Conservation (phyloP, 2,329 filamentous ascomycete genomes). For the Hymenoscyphus scutula region DNA sequence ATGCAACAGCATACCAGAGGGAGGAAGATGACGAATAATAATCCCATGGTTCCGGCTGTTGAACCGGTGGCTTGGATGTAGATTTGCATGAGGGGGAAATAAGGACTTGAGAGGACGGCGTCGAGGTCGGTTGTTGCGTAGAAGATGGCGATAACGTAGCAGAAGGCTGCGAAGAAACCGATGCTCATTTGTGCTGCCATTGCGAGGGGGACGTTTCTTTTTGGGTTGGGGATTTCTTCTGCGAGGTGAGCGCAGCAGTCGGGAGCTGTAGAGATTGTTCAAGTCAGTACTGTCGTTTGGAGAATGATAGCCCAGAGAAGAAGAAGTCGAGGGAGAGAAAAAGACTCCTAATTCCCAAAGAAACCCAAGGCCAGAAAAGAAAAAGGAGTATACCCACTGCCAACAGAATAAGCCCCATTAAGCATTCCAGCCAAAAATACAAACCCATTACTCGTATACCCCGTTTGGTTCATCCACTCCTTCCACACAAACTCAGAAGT, state of each 20-base stretch:
- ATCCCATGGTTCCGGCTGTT: constrained; percentile 48
- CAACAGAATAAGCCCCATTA: constrained; percentile 68
- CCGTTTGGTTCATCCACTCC: constrained; percentile 45
- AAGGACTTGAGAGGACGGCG: constrained; percentile 48
- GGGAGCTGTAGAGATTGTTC: too few relatives aligned
- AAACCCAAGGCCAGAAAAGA: too few relatives aligned
- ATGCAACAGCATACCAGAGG: constrained; percentile 51
- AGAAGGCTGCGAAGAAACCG: constrained; percentile 51
- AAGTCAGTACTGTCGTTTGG: too few relatives aligned
- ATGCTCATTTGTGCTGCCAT: constrained; percentile 50
- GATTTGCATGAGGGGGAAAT: constrained; percentile 65
- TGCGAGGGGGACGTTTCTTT: constrained; percentile 52
- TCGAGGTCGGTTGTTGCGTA: constrained; percentile 57
- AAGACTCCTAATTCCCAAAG: too few relatives aligned
- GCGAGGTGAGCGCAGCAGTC: constrained; percentile 64
- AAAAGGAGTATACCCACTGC: too few relatives aligned
- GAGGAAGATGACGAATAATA: constrained; percentile 53
- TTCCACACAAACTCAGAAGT: constrained; percentile 43
- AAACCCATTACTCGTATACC: constrained; percentile 50
- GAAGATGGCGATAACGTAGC: constrained; percentile 53
- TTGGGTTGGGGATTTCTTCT: constrained; percentile 58
- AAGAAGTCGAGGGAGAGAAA: too few relatives aligned
- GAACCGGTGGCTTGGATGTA: constrained; percentile 59
- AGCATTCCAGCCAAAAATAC: constrained; percentile 60
- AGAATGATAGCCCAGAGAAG: too few relatives aligned